A percentile compares a stretch with the other conserved stretches of the same genome.
Conservation (phyloP, 1,139 yeast species). For the Kodamaea anthophila region DNA sequence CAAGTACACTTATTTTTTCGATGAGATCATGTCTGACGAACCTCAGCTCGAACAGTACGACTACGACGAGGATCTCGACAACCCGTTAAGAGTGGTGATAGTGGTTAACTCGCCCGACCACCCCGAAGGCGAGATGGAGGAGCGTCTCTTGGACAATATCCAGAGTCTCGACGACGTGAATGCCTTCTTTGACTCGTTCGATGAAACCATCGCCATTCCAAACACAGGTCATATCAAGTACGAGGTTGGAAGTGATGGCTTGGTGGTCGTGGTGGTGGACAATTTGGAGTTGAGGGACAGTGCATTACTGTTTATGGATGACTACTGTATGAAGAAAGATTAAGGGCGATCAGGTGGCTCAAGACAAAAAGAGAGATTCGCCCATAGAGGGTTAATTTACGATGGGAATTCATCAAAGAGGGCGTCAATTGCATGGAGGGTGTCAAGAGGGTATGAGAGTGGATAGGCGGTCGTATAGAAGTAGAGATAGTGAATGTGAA, state of each 20-base stretch:
- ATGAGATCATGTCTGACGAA: conserved; percentile 12
- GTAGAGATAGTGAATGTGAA: no score
- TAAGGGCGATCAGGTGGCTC: no score
- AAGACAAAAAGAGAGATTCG: no score
- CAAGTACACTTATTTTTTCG: conserved; percentile 4
- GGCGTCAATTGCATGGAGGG: no score
- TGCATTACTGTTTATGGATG: conserved; percentile 34
- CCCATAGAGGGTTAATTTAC: no score
- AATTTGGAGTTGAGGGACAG: conserved; percentile 23
- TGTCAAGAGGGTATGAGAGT: no score
- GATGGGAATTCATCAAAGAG: no score
- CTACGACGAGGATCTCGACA: conserved; percentile 29
- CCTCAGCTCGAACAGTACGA: conserved; percentile 7
- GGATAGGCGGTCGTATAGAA: no score
- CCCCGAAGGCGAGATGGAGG: conserved; percentile 50
- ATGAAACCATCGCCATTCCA: conserved; percentile 54
- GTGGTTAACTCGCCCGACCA: conserved; percentile 32
- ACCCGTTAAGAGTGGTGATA: conserved; percentile 37
- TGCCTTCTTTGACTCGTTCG: conserved; percentile 57
- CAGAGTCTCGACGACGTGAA: conserved; percentile 48
- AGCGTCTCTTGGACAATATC: conserved; percentile 38
- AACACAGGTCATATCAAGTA: conserved; percentile 63
- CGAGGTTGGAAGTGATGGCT: conserved; percentile 68
- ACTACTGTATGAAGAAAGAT: no score
- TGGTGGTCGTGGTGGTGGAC: conserved; percentile 55